A percentile compares a stretch with the other conserved stretches of the same genome.
phyloP scores from a whole-genome alignment of 768 basidiomycete genomes.

The Phlebiopsis flavidoalba region DNA sequence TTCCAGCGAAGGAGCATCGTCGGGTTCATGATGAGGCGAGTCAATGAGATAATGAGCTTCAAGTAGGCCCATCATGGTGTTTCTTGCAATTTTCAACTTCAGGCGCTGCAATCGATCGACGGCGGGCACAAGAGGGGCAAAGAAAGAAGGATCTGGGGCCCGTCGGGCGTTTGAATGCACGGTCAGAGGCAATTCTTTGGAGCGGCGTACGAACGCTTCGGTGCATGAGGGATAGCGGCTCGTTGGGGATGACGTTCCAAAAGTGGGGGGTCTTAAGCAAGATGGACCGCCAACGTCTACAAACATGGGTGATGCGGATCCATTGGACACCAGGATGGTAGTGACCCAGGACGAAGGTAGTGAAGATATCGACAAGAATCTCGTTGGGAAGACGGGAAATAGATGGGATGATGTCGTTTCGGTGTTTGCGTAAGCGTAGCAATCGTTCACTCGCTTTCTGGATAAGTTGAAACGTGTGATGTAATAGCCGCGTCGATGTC shows the following conservation, averaged over 20 bases:
- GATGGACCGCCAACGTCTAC: not conserved
- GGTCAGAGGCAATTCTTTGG: not conserved
- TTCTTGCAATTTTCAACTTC: too few relatives aligned
- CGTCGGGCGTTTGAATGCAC: not conserved
- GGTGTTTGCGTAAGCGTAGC: not conserved
- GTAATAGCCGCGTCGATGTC: too few relatives aligned
- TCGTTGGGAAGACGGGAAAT: not conserved
- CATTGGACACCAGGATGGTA: not conserved
- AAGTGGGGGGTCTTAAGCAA: not conserved
- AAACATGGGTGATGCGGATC: not conserved
- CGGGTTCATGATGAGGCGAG: too few relatives aligned
- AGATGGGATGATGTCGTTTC: not conserved
- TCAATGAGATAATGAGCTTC: too few relatives aligned
- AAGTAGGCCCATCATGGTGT: too few relatives aligned
- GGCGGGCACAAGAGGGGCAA: too few relatives aligned
- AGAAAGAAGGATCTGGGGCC: too few relatives aligned
- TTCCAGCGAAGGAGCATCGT: too few relatives aligned
- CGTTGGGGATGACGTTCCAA: not conserved
- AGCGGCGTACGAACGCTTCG: not conserved
- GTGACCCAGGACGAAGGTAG: not conserved
- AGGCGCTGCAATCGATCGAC: too few relatives aligned
- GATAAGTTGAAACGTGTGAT: too few relatives aligned
- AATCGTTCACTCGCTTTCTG: too few relatives aligned
- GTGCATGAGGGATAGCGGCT: not conserved
- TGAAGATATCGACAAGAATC: not conserved